Conservation (phyloP, 805 yeast genomes). For the Ogataea neopini region DNA sequence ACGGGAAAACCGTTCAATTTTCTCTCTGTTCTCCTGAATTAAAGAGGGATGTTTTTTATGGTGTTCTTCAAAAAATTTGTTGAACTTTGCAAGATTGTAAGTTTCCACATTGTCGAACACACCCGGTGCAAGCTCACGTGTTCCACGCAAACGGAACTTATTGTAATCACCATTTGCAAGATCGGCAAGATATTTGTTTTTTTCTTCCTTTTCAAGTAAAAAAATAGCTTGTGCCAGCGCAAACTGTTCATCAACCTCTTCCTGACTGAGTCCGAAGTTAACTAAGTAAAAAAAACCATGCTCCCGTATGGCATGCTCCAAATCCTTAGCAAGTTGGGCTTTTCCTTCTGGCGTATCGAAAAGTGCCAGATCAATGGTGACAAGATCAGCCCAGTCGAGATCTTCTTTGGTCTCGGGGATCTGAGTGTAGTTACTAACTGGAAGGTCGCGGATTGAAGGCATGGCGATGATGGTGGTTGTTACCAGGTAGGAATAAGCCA, state of each 20-base stretch:
- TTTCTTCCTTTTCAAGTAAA: constrained; percentile 32
- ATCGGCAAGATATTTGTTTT: constrained; percentile 29
- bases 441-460: constrained; percentile 7
- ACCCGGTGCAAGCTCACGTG: constrained; percentile 34
- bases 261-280: constrained; percentile 31
- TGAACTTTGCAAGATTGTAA: constrained; percentile 38
- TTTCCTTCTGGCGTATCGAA: constrained; percentile 34
- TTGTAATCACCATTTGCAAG: constrained; percentile 36
- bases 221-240: constrained; percentile 35
- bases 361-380: constrained; percentile 30
- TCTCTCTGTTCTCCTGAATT: constrained; percentile 8
- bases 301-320: constrained; percentile 31
- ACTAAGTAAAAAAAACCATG: constrained; percentile 38
- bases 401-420: constrained; percentile 28
- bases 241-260: constrained; percentile 31
- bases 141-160: constrained; percentile 37
- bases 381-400: constrained; percentile 38
- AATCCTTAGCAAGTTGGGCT: constrained; percentile 31
- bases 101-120: constrained; percentile 36
- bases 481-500: no score
- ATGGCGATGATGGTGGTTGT: background rate
- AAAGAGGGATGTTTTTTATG: constrained; percentile 15
- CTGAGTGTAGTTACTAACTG: constrained; percentile 11
- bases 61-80: constrained; percentile 20
- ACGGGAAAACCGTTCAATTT: constrained; percentile 9